Evolutionary conservation across 179 eudicot species (phyloP), one percentile per base, ranked within the genome.

Genomic region (Amaranthus tricolor): DNA sequence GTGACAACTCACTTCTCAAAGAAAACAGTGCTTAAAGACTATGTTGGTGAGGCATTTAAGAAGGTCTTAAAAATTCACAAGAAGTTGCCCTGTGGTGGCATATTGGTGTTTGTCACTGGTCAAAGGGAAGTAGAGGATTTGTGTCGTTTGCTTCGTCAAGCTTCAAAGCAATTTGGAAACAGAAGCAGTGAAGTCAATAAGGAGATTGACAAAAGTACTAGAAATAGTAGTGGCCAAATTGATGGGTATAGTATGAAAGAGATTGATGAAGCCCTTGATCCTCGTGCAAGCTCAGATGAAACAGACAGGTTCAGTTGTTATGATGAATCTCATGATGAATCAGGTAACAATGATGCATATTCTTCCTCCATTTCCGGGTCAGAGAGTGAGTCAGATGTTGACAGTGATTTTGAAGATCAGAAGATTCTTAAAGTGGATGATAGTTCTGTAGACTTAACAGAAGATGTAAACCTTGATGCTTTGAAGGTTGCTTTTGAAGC

Each of bases 41-140:
- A 93, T 75, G 70, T 96, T 72, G 98, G 97, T 56, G 89, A 88
- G 85, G 99, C 99, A 57, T 89, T 86, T 77, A 96, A 83, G 71
- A 96, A 85, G 77, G 96, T 96, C 61, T 56, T 96, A 74, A 73
- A 90, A 59, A 93, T 93, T 84, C 99, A 96, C 91, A 96, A 90
- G 88, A 89, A 79, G 76, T 76, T 89, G 75, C 98, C 99, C 79
- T 85, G 92, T 71, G 97, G 99, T 75, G 99, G 97, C 77, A 86
- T 93, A 85, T 98, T 96, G 78, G 93, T 93, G 50, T 96, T 96
- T 80, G 96, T 91, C 57, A 93, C 98, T 47, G 97, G 99, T 62
- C 96, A 88, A 87, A 85, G 88, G 77, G 98, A 93, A 86, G 98
- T 93, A 24, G 99, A 89, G 72, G 81, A 81, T 71, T 82, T 93